Percentiles rank a stretch among this genome's conserved stretches.
phyloP scores from a whole-genome alignment of 2,329 filamentous ascomycete genomes.

The Colletotrichum orbiculare region DNA sequence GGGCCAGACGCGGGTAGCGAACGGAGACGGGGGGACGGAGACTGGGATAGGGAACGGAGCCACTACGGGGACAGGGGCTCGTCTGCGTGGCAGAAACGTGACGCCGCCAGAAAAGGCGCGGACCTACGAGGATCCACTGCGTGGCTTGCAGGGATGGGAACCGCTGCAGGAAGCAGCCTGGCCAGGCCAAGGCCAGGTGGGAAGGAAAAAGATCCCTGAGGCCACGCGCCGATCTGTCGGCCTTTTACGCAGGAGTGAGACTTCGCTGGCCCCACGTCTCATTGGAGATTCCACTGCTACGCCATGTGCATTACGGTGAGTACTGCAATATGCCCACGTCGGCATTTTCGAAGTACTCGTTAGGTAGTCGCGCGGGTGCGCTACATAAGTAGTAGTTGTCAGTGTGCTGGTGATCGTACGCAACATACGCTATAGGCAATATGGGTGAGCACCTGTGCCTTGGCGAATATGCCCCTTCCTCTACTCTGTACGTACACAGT shows the following conservation, averaged over 20 bases:
- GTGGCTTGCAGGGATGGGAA: constrained; percentile 37
- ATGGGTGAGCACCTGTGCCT: too few relatives aligned
- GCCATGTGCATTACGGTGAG: background rate
- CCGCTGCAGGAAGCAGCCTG: constrained; percentile 29
- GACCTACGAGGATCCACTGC: constrained; percentile 28
- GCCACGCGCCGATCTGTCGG: constrained; percentile 38
- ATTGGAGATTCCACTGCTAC: constrained; percentile 3
- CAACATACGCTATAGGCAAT: too few relatives aligned
- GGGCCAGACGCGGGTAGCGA: too few relatives aligned
- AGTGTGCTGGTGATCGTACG: too few relatives aligned
- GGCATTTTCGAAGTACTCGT: too few relatives aligned
- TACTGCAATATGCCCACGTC: background rate
- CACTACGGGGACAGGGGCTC: constrained; percentile 22
- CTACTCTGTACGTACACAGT: too few relatives aligned
- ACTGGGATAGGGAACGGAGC: too few relatives aligned
- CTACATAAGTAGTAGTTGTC: too few relatives aligned
- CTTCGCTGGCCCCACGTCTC: constrained; percentile 17
- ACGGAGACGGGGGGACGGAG: background rate
- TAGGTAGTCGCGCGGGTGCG: too few relatives aligned
- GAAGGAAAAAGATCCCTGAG: constrained; percentile 33
- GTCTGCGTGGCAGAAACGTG: constrained; percentile 37
- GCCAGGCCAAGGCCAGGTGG: constrained; percentile 29
- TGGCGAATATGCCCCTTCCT: too few relatives aligned
- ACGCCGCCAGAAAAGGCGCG: constrained; percentile 26
- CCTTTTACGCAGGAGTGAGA: constrained; percentile 22